A percentile compares a stretch with the other conserved stretches of the same genome.
Conservation (phyloP, 108 stramenopile species). For the Cylindrotheca closterium region DNA sequence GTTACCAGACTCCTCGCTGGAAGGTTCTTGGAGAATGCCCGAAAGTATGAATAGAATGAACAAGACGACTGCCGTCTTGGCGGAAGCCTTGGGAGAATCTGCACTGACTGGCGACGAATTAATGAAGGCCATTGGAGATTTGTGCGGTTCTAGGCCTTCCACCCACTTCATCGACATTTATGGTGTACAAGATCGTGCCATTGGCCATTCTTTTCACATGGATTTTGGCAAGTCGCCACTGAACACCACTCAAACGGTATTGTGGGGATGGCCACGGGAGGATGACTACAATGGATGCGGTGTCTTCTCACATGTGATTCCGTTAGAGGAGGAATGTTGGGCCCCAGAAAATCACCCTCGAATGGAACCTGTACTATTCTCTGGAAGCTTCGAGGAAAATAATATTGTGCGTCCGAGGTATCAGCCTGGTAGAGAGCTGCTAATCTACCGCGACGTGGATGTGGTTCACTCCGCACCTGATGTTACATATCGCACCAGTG, state of each 20-base stretch:
- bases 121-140: slow-evolving; percentile 48
- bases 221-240: slow-evolving; percentile 53
- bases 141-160: slow-evolving; percentile 61
- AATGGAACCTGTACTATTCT: slow-evolving; percentile 65
- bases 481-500: slow-evolving; percentile 65
- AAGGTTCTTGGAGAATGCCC: slow-evolving; percentile 72
- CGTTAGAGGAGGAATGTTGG: slow-evolving; percentile 42
- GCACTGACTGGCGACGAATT: slow-evolving; percentile 75
- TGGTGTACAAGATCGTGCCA: slow-evolving; percentile 51
- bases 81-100: slow-evolving; percentile 33
- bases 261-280: slow-evolving; percentile 73
- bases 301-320: slow-evolving; percentile 70
- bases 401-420: slow-evolving; percentile 65
- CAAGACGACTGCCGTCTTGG: slow-evolving; percentile 45
- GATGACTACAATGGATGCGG: slow-evolving; percentile 62
- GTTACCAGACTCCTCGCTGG: slow-evolving; percentile 68
- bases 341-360: slow-evolving; percentile 45
- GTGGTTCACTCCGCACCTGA: slow-evolving; percentile 78
- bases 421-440: slow-evolving; percentile 53
- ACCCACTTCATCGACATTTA: slow-evolving; percentile 85
- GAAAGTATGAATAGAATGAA: slow-evolving; percentile 37
- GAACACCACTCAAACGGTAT: slow-evolving; percentile 48
- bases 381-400: slow-evolving; percentile 43
- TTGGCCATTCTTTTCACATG: slow-evolving; percentile 75
- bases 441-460: slow-evolving; percentile 71